Evolutionary conservation across 2,329 filamentous ascomycete species (phyloP).

Genomic region (Corinectria fuckeliana): DNA sequence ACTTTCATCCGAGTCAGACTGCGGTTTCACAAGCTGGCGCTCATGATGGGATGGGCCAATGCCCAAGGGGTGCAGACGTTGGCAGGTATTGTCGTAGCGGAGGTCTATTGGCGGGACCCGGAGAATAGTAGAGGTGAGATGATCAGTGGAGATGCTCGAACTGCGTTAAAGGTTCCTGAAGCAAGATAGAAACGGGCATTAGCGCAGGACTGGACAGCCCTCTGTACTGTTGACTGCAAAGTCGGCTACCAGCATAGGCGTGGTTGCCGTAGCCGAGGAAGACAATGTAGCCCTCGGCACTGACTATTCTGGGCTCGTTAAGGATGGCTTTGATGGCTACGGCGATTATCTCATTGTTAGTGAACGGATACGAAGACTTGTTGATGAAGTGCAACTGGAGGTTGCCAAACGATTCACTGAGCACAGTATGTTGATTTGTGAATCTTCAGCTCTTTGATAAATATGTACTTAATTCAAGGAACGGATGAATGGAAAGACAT

Average conservation of each 20-base stretch:
- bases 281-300: slow-evolving; percentile 25
- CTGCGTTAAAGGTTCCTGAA: too few species aligned
- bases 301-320: slow-evolving; percentile 37
- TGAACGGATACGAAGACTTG: neutral
- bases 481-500: too few species aligned
- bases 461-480: too few species aligned
- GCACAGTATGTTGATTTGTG: neutral
- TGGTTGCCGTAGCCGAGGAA: slow-evolving; percentile 24
- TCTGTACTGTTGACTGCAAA: slow-evolving; percentile 34
- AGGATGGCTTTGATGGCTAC: slow-evolving; percentile 16
- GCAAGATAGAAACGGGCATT: too few species aligned
- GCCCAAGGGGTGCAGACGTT: neutral
- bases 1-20: neutral
- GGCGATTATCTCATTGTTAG: neutral
- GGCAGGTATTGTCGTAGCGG: neutral
- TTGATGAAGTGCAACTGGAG: neutral
- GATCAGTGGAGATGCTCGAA: too few species aligned
- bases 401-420: neutral
- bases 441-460: too few species aligned
- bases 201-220: slow-evolving; percentile 20
- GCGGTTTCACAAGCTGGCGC: neutral
- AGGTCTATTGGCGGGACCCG: neutral
- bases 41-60: neutral
- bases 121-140: too few species aligned
- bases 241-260: slow-evolving; percentile 33